Conservation (phyloP, 345 rosid species). For the Gynandropsis gynandra region DNA sequence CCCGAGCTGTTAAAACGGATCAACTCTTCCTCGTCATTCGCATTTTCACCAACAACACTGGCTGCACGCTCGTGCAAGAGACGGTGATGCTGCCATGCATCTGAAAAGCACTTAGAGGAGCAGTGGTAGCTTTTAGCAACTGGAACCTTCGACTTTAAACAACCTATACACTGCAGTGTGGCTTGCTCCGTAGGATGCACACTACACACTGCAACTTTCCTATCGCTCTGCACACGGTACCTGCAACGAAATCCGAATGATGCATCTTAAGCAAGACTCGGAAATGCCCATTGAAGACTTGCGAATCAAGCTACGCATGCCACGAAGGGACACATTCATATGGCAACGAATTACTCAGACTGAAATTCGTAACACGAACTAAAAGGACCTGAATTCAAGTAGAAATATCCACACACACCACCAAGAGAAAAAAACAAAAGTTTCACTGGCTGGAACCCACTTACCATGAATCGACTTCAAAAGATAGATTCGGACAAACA, state of each 20-base stretch:
- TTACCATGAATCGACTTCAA: not conserved
- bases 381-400: not conserved
- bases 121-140: slow-evolving; percentile 87
- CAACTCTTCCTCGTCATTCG: slow-evolving; percentile 83
- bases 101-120: slow-evolving; percentile 82
- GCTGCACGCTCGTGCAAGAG: slow-evolving; percentile 91
- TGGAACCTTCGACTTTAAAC: slow-evolving; percentile 81
- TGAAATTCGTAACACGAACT: too few species aligned
- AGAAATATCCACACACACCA: not conserved
- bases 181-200: slow-evolving; percentile 89
- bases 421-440: not conserved
- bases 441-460: not conserved
- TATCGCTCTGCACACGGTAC: slow-evolving; percentile 91
- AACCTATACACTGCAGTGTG: slow-evolving; percentile 83
- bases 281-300: not conserved
- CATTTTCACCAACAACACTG: slow-evolving; percentile 60
- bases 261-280: not conserved
- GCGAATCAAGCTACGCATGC: not conserved
- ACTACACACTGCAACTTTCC: slow-evolving; percentile 78
- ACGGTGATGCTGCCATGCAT: slow-evolving; percentile 99
- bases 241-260: slow-evolving; percentile 32
- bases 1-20: slow-evolving; percentile 71
- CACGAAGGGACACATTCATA: too few species aligned
- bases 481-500: not conserved
- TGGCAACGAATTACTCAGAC: too few species aligned